These are phyloP conservation scores for Triticum aestivum DNA, from an alignment of 176 grass and related monocot genomes.

Conservation along the genomic window DNA sequence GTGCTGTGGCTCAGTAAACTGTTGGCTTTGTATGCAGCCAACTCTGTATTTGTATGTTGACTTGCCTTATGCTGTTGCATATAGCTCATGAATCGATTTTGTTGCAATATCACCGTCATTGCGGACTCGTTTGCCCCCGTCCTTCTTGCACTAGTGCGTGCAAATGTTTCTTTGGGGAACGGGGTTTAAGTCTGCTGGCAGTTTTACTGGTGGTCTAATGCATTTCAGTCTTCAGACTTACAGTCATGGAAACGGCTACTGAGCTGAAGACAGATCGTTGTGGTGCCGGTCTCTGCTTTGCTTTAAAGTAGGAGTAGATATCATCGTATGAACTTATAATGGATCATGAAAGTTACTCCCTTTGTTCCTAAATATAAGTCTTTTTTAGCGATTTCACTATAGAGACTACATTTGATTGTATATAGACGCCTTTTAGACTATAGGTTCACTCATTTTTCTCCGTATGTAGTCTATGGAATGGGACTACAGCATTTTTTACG, in stretches of 20 bases:
- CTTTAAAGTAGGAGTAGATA: neutral
- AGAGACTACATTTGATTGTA: too few species aligned
- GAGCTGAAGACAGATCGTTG: neutral
- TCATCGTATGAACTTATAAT: neutral
- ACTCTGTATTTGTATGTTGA: conserved; percentile 29
- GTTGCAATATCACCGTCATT: neutral
- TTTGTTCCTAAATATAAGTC: too few species aligned
- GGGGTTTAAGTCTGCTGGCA: neutral
- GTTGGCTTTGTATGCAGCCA: conserved; percentile 3
- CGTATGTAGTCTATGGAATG: too few species aligned
- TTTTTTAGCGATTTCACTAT: too few species aligned
- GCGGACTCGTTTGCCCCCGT: neutral
- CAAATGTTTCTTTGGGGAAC: neutral
- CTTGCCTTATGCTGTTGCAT: conserved; percentile 19
- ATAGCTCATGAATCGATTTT: conserved; percentile 17
- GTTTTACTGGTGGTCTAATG: neutral
- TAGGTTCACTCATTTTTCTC: too few species aligned
- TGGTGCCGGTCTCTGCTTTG: neutral
- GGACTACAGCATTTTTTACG: too few species aligned
- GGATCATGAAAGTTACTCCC: neutral
- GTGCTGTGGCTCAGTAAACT: conserved; percentile 5
- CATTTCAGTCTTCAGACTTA: neutral
- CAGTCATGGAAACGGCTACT: neutral
- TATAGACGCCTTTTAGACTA: too few species aligned
- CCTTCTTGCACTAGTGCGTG: neutral